Percentiles rank a stretch among this genome's conserved stretches.
Conservation (phyloP, 2,329 filamentous ascomycete genomes). For the Apiospora sp. region DNA sequence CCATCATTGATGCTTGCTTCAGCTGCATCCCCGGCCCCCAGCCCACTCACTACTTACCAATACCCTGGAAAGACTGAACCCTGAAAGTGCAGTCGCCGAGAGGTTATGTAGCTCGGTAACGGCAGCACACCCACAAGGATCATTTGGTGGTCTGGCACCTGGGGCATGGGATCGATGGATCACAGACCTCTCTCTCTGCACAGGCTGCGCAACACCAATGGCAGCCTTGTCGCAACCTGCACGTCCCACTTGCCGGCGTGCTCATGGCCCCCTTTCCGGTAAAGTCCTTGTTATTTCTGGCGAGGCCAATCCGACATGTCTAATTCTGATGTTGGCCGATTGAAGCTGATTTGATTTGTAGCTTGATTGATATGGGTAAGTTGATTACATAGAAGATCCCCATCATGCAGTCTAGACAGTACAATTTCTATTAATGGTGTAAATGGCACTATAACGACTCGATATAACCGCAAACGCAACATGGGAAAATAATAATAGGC, state of each 20-base stretch:
- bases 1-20: no score
- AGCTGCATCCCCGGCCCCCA: neutral
- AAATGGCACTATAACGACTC: neutral
- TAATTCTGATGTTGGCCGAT: neutral
- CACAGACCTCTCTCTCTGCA: neutral
- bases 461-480: no score
- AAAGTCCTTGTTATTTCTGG: neutral
- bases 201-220: slow-evolving; percentile 1
- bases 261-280: neutral
- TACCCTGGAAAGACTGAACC: neutral
- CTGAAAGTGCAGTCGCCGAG: neutral
- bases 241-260: neutral
- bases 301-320: neutral
- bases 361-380: neutral
- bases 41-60: neutral
- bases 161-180: neutral
- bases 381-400: neutral
- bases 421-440: neutral
- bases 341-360: neutral
- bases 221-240: slow-evolving; percentile 5
- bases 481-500: no score
- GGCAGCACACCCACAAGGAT: neutral
- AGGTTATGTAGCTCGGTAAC: no score
- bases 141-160: neutral
- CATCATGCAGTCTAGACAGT: neutral